A percentile compares a stretch with the other conserved stretches of the same genome.
Evolutionary conservation across 2,329 filamentous ascomycete genomes (phyloP).

Genomic region (Byssothecium circinans): DNA sequence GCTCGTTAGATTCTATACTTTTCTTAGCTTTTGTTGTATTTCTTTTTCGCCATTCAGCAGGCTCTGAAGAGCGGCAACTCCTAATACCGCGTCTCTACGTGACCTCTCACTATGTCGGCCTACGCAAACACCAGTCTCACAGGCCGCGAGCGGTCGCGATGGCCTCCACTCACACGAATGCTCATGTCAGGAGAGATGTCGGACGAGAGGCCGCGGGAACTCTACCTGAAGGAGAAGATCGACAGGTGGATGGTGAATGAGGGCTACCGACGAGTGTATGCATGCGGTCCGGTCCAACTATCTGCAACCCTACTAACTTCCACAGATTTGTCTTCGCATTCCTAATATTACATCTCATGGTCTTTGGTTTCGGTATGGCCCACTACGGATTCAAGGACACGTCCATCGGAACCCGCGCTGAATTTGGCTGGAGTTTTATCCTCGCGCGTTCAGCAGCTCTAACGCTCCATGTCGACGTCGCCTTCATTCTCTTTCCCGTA

Average conservation of each 20-base stretch:
- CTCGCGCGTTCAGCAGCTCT: slow-evolving; percentile 76
- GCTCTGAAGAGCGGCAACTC: slow-evolving; percentile 41
- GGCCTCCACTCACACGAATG: slow-evolving; percentile 80
- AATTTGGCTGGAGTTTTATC: slow-evolving; percentile 74
- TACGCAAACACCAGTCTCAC: slow-evolving; percentile 39
- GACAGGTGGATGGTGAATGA: slow-evolving; percentile 90
- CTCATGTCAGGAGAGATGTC: slow-evolving; percentile 81
- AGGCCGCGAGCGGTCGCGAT: slow-evolving; percentile 70
- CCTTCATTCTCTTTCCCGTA: slow-evolving; percentile 76
- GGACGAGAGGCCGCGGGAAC: slow-evolving; percentile 68
- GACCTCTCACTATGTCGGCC: slow-evolving; percentile 29
- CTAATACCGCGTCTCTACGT: slow-evolving; percentile 22
- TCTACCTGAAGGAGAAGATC: slow-evolving; percentile 71
- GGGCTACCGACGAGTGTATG: slow-evolving; percentile 77
- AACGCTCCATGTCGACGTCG: slow-evolving; percentile 79
- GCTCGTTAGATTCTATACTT: slow-evolving; percentile 34
- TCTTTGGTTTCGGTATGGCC: slow-evolving; percentile 79
- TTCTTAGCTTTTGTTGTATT: slow-evolving; percentile 29
- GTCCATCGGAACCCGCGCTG: slow-evolving; percentile 64
- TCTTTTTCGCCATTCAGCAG: slow-evolving; percentile 42
- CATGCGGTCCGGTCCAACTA: slow-evolving; percentile 20
- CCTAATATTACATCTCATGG: slow-evolving; percentile 70
- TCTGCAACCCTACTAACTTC: slow-evolving; percentile 27
- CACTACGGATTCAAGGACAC: slow-evolving; percentile 78
- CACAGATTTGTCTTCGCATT: slow-evolving; percentile 75